These are phyloP conservation scores for Didymella arachidicola DNA, from an alignment of 2,329 filamentous ascomycete genomes.

Conservation along the genomic window DNA sequence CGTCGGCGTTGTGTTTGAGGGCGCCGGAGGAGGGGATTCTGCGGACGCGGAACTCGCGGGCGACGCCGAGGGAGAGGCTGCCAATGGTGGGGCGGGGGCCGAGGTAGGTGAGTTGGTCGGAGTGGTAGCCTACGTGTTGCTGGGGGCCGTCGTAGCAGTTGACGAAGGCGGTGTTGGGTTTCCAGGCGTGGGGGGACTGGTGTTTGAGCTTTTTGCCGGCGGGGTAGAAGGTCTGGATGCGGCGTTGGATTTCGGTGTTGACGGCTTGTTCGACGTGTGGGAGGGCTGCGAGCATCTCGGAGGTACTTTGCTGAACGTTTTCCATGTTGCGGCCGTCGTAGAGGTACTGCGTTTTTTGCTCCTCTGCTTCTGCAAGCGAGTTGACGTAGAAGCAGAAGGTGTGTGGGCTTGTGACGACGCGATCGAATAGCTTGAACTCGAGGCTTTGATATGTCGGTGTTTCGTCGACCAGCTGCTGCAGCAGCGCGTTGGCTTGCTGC, in stretches of 20 bases:
- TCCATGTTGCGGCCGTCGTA: slow-evolving; percentile 83
- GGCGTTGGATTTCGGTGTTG: slow-evolving; percentile 75
- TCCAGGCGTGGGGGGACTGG: slow-evolving; percentile 77
- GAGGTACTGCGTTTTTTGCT: slow-evolving; percentile 79
- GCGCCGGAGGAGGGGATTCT: slow-evolving; percentile 69
- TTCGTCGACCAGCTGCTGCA: slow-evolving; percentile 79
- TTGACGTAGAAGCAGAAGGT: slow-evolving; percentile 85
- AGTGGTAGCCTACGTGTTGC: slow-evolving; percentile 89
- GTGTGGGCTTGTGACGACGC: slow-evolving; percentile 84
- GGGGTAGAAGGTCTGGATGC: slow-evolving; percentile 74
- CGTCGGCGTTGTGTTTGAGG: slow-evolving; percentile 61
- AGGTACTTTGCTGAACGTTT: slow-evolving; percentile 78
- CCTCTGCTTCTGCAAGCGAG: slow-evolving; percentile 70
- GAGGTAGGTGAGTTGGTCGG: slow-evolving; percentile 91
- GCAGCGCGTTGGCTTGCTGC: slow-evolving; percentile 74
- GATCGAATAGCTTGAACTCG: slow-evolving; percentile 87
- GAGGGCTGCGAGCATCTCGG: slow-evolving; percentile 75
- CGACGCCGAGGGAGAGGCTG: slow-evolving; percentile 86
- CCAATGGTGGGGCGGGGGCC: slow-evolving; percentile 89
- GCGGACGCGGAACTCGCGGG: slow-evolving; percentile 90
- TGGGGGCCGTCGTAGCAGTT: slow-evolving; percentile 88
- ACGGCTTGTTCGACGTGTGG: slow-evolving; percentile 75
- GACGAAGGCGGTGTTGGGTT: slow-evolving; percentile 88
- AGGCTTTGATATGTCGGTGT: slow-evolving; percentile 72
- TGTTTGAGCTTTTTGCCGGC: slow-evolving; percentile 75